Base-by-base conservation (phyloP, 2,329 filamentous ascomycete genomes). In the Colletotrichum liriopes region DNA sequence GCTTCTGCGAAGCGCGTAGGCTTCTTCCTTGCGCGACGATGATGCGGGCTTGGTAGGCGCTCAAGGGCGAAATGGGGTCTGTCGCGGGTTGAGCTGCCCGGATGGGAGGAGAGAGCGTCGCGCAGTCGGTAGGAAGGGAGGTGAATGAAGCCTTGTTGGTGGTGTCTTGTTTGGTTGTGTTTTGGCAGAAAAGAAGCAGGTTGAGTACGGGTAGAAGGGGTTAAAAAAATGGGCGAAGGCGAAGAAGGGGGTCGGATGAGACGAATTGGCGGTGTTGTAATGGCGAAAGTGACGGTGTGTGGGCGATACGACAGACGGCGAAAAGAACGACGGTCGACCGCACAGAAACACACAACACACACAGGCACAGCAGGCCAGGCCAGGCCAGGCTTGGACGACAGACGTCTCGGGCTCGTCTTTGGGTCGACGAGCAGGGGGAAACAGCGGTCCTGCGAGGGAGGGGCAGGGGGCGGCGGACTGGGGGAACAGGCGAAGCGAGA, bases 21-120 rank as follows among this genome's bases (percentile, higher is more conserved):
- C 73, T 74, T 72, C 73, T 74, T 74, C 73, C 73, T 67, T 74
- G 73, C 64, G 62, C 63, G 63, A 65, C 65, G 65, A 69, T 47
- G 52, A 55, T 54, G 69, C 43, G 58, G 47, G 37, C 20, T 67
- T 37, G 39, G 29, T 45, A 26, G 51, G 37, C 49, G 62, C 54
- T 67, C 55, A 39, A 41, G 23, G 37, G 52, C 54, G 62, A 54
- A 37, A 52, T 56, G 58, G 9, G 18, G 45, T 23, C 29, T 35
- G 37, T 23, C 23, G n/a, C 20, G 67, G 26, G n/a, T 58, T 62
- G 43, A 56, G 14, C 51, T 47, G 45, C 49, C 55, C 43, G 39
- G 26, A 32, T 32, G n/a, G 16, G 23, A 47, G 55, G 47, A 20
- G 20, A 39, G 37, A 52, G 26, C 51, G 59, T 60, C 54, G 51